Conservation (phyloP, 2,329 filamentous ascomycete species). For the Colletotrichum lindemuthianum region DNA sequence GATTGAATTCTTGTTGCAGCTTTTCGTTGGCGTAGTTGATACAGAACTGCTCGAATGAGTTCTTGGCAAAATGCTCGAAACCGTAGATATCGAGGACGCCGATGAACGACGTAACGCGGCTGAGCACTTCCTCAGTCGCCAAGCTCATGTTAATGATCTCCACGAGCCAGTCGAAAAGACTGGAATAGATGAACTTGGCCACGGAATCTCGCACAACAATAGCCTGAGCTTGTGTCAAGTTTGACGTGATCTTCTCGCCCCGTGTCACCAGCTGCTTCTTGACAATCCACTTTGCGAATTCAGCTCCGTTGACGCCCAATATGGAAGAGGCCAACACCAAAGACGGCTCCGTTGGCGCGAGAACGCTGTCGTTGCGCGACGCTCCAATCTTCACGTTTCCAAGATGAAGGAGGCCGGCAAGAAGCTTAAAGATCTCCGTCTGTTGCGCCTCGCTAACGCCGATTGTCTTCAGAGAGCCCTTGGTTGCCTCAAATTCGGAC, state of each 20-base stretch:
- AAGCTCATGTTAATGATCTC: constrained; percentile 93
- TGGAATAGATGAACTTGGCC: constrained; percentile 98
- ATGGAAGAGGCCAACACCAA: constrained; percentile 84
- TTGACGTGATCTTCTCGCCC: constrained; percentile 97
- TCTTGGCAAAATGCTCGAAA: constrained; percentile 99
- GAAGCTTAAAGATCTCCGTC: constrained; percentile 84
- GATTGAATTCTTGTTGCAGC: constrained; percentile 98
- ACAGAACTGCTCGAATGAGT: constrained; percentile 99
- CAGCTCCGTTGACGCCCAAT: constrained; percentile 84
- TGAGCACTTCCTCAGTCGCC: constrained; percentile 87
- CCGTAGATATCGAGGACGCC: constrained; percentile 99
- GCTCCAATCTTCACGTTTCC: constrained; percentile 97
- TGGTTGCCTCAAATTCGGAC: constrained; percentile 90
- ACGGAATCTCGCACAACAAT: constrained; percentile 96
- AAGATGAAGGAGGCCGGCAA: constrained; percentile 91
- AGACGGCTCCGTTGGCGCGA: constrained; percentile 83
- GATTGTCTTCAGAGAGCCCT: constrained; percentile 86
- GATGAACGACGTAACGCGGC: constrained; percentile 88
- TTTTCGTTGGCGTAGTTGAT: constrained; percentile 99
- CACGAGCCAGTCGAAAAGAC: constrained; percentile 98
- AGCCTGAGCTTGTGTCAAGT: constrained; percentile 92
- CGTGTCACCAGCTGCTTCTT: constrained; percentile 98
- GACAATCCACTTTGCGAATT: constrained; percentile 97
- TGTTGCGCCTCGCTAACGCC: constrained; percentile 82
- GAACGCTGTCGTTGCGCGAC: constrained; percentile 85